A percentile compares a stretch with the other conserved stretches of the same genome.
Conservation (phyloP, 2,329 filamentous ascomycete species). For the Botryotinia calthae region DNA sequence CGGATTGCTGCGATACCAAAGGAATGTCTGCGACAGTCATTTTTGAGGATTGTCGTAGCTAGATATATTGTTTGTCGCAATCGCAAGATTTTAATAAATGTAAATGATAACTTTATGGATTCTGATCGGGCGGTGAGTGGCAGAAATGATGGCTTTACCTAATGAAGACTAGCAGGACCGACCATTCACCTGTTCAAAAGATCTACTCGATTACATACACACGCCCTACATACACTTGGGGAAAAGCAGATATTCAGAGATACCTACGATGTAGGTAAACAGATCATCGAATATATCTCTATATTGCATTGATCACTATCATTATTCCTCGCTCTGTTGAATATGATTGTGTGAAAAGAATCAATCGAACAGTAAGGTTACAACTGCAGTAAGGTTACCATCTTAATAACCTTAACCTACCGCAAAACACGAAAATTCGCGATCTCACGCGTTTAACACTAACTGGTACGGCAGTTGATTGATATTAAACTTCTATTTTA, state of each 20-base stretch:
- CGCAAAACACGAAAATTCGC: constrained; percentile 14
- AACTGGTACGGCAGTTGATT: background rate
- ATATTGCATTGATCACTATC: background rate
- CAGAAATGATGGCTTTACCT: background rate
- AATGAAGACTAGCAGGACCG: background rate
- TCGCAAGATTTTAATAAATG: background rate
- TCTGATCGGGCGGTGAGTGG: constrained; percentile 8
- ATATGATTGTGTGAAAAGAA: background rate
- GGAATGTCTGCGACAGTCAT: constrained; percentile 17
- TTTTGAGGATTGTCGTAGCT: background rate
- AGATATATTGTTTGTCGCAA: constrained; percentile 5
- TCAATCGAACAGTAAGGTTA: background rate
- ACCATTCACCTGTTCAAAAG: background rate
- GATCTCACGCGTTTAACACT: constrained; percentile 2
- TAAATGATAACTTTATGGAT: background rate
- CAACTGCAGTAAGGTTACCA: background rate
- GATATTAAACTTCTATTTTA: background rate
- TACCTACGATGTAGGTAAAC: background rate
- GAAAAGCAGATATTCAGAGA: background rate
- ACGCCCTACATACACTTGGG: background rate
- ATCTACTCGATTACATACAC: background rate
- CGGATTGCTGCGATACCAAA: constrained; percentile 38
- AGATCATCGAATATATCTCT: background rate
- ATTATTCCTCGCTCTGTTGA: background rate
- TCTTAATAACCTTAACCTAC: background rate